Evolutionary conservation across 768 basidiomycete species (phyloP).

Genomic region (Mycena maculata): DNA sequence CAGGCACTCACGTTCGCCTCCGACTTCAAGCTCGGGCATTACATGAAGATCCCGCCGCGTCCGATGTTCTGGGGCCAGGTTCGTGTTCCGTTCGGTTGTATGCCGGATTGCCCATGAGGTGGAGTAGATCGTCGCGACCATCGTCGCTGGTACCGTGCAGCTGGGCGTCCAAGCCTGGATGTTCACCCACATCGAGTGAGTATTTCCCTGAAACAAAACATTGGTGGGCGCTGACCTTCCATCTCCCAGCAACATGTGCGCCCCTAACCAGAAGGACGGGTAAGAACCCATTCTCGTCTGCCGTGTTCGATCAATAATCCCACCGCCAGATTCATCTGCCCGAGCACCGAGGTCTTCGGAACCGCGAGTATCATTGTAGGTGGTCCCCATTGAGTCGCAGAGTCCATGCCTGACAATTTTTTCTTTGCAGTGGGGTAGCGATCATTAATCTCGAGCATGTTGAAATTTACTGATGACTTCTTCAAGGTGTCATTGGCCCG

Average conservation of each 20-base stretch:
- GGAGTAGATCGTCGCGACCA: constrained; percentile 61
- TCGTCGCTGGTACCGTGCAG: constrained; percentile 73
- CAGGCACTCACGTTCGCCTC: constrained; percentile 70
- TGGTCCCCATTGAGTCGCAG: background rate
- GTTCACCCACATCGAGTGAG: constrained; percentile 63
- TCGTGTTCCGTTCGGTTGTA: constrained; percentile 9
- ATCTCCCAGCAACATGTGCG: constrained; percentile 60
- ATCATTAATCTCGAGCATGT: background rate
- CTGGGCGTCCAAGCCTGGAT: constrained; percentile 75
- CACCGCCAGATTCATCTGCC: constrained; percentile 58
- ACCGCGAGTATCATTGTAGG: constrained; percentile 71
- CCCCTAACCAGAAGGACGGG: constrained; percentile 56
- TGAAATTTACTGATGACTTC: constrained; percentile 11
- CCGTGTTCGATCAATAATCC: background rate
- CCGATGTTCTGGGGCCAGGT: constrained; percentile 61
- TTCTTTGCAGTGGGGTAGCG: constrained; percentile 36
- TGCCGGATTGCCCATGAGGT: constrained; percentile 34
- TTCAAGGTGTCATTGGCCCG: constrained; percentile 65
- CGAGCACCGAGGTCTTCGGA: constrained; percentile 63
- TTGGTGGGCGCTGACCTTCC: background rate
- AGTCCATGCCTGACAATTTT: constrained; percentile 26
- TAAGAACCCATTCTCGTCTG: constrained; percentile 35
- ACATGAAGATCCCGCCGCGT: constrained; percentile 72
- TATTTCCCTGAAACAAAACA: constrained; percentile 16
- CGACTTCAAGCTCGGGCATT: constrained; percentile 73